These are phyloP conservation scores for Rhytidiadelphus loreus DNA, from an alignment of 225 moss, liverwort and hornwort species.

Conservation along the genomic window DNA sequence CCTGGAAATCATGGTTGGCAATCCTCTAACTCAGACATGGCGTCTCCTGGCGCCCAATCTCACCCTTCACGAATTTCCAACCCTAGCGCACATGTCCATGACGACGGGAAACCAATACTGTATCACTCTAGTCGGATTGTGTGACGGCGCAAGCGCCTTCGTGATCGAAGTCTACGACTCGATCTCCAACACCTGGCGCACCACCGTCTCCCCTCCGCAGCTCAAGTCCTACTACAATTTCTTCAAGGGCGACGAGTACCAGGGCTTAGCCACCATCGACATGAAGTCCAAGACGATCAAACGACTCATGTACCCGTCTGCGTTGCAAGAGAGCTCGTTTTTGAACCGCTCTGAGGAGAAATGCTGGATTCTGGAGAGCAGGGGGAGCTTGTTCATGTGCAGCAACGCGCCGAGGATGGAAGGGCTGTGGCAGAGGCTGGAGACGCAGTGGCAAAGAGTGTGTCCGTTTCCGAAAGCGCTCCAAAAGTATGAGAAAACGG, in stretches of 20 bases:
- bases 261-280: conserved; percentile 35
- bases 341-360: conserved; percentile 25
- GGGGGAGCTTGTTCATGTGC: conserved; percentile 33
- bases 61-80: conserved; percentile 6
- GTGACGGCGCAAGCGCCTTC: not conserved
- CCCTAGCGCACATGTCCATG: conserved; percentile 21
- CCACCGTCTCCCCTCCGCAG: not conserved
- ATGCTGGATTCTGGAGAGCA: conserved; percentile 37
- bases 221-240: conserved; percentile 15
- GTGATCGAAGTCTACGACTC: conserved; percentile 17
- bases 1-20: conserved; percentile 24
- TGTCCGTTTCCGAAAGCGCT: conserved; percentile 9
- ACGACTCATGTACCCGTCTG: conserved; percentile 20
- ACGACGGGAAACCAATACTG: not conserved
- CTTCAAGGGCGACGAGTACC: conserved; percentile 26
- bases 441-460: conserved; percentile 10
- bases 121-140: conserved; percentile 4
- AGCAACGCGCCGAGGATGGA: conserved; percentile 25
- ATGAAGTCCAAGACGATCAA: not conserved
- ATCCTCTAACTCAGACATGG: conserved; percentile 21
- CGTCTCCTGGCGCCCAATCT: conserved; percentile 14
- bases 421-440: conserved; percentile 31
- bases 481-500: conserved; percentile 8
- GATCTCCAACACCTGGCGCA: conserved; percentile 8
- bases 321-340: conserved; percentile 16